Evolutionary conservation across 441 rosid genomes (phyloP).

Genomic region (Populus hybrid): DNA sequence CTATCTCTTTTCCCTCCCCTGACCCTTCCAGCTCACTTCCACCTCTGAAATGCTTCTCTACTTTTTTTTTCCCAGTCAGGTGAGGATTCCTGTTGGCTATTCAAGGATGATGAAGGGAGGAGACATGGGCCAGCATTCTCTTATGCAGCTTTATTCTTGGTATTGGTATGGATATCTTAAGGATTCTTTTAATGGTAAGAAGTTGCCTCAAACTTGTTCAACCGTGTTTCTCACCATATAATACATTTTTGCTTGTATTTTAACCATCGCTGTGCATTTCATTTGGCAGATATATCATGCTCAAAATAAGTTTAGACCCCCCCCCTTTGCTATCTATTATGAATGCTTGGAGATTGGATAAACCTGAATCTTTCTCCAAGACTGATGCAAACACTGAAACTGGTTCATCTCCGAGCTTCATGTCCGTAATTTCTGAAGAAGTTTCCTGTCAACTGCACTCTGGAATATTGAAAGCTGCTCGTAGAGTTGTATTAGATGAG

Average conservation of each 20-base stretch:
- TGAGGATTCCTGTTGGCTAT: constrained; percentile 75
- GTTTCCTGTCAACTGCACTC: constrained; percentile 77
- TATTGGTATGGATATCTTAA: constrained; percentile 55
- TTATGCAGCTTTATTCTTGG: constrained; percentile 70
- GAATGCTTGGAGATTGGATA: constrained; percentile 50
- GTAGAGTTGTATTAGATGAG: constrained; percentile 79
- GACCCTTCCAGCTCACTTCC: not conserved
- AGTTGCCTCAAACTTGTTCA: not conserved
- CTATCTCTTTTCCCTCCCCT: not conserved
- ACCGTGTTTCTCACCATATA: not conserved
- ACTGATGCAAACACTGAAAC: constrained; percentile 33
- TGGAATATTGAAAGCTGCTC: constrained; percentile 75
- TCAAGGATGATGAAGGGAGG: constrained; percentile 66
- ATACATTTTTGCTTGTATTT: constrained; percentile 13
- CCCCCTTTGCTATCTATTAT: constrained; percentile 51
- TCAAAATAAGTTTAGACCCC: constrained; percentile 55
- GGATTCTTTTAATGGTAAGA: constrained; percentile 65
- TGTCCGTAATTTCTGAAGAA: constrained; percentile 64
- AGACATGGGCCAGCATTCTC: constrained; percentile 83
- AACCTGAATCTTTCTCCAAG: constrained; percentile 21
- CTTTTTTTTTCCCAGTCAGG: constrained; percentile 44
- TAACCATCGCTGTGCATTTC: constrained; percentile 16
- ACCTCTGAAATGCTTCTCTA: constrained; percentile 12
- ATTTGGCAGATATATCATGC: constrained; percentile 63
- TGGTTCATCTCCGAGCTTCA: constrained; percentile 34